Base-by-base conservation (phyloP, 2,329 filamentous ascomycete species). In the Colletotrichum aenigma region DNA sequence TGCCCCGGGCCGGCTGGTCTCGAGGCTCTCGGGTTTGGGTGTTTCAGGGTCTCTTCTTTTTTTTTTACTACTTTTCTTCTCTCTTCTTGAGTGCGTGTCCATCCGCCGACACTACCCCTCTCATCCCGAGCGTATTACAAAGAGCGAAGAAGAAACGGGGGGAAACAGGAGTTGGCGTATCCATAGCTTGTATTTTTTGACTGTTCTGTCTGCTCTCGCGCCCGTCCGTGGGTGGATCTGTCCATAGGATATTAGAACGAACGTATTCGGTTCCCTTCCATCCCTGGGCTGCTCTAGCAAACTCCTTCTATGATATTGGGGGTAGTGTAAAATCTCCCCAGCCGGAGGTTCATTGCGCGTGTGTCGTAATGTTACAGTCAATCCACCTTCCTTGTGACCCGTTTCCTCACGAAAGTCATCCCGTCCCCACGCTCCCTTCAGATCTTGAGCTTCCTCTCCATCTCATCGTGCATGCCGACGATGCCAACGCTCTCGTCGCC, bases 381-480 rank as follows among this genome's bases (percentile, higher is more conserved):
- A 55, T 30, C 61, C 24, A 43, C 62, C 70, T 65, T 30, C 66
- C 28, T 9, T n/a, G n/a, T 12, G n/a, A 1, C 21, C 58, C 66
- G 71, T 43, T 61, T 64, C 67, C 64, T 76, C 68, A 66, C 24
- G 24, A 70, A 12, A 1, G n/a, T 6, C 0, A 34, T 21, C 1
- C 18, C 66, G 85, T 88, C 16, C 1, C 30, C 9, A 32, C 0
- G 2, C 12, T 6, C 21, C 24, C 10, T 34, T 60, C 88, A 87
- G 83, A 98, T 97, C 90, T 93, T 94, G 85, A 98, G 88, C 90
- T 95, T 95, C 86, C 92, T 91, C 92, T 98, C 96, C 92, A 98
- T 96, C 91, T 98, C 96, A 73, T 95, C 93, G 81, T 98, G 96
- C 86, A 98, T 93, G 69, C 93, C 92, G 28, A 93, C 91, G 56